These are phyloP conservation scores for Nemania sp. DNA, from an alignment of 2,329 filamentous ascomycete genomes.

Conservation along the genomic window DNA sequence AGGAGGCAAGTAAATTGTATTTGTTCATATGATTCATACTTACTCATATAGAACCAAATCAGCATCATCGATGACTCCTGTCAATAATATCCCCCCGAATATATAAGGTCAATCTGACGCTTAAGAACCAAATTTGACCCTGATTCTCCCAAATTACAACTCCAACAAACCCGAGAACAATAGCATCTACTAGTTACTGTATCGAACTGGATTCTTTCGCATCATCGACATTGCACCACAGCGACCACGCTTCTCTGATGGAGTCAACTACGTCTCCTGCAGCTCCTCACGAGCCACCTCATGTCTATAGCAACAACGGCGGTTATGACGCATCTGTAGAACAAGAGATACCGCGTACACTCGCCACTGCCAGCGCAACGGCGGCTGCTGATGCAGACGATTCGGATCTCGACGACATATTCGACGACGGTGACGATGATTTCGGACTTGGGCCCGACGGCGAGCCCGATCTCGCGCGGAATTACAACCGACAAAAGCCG, in stretches of 20 bases:
- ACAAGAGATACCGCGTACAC: slow-evolving; percentile 35
- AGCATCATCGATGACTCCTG: no score
- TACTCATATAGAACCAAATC: no score
- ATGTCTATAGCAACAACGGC: slow-evolving; percentile 48
- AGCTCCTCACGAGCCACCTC: slow-evolving; percentile 50
- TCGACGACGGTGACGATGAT: slow-evolving; percentile 45
- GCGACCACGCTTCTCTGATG: slow-evolving; percentile 19
- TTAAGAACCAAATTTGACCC: no score
- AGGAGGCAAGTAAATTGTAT: no score
- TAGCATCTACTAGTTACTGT: not conserved
- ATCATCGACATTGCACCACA: not conserved
- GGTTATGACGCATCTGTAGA: slow-evolving; percentile 48
- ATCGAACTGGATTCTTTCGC: not conserved
- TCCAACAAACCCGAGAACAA: no score
- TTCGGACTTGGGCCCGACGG: slow-evolving; percentile 50
- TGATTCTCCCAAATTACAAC: no score
- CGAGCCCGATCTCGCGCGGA: slow-evolving; percentile 75
- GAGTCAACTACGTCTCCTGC: slow-evolving; percentile 37
- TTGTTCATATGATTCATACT: no score
- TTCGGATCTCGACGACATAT: slow-evolving; percentile 47
- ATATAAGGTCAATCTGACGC: no score
- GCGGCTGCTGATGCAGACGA: slow-evolving; percentile 36
- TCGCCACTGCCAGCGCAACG: slow-evolving; percentile 25
- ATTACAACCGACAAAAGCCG: slow-evolving; percentile 82
- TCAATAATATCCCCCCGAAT: no score